Percentiles rank a stretch among this genome's conserved stretches.
These are phyloP conservation scores for Tricholoma sp. DNA, from an alignment of 768 basidiomycete species.

Conservation along the genomic window DNA sequence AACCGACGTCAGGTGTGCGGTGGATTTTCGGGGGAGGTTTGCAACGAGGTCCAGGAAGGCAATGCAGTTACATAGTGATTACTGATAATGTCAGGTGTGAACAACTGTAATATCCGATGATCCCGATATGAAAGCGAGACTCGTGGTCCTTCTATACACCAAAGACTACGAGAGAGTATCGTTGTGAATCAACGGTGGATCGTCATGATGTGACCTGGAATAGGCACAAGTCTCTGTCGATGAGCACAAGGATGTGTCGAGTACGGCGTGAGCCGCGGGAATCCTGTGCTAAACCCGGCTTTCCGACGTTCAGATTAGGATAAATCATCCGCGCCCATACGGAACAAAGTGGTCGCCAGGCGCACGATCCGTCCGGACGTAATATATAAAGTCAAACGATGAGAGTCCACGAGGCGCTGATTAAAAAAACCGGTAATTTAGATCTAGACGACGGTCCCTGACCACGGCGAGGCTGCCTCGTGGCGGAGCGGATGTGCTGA, in stretches of 20 bases:
- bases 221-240: neutral
- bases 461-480: constrained; percentile 2
- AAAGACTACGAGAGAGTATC: neutral
- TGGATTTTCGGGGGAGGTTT: neutral
- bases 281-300: neutral
- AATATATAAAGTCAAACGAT: constrained; percentile 18
- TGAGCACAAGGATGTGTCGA: neutral
- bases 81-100: neutral
- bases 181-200: neutral
- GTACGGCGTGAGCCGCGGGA: neutral
- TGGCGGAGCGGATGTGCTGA: constrained; percentile 6
- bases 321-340: neutral
- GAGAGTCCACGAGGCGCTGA: constrained; percentile 11
- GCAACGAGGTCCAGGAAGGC: neutral
- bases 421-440: constrained; percentile 5
- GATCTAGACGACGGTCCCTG: neutral
- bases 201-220: neutral
- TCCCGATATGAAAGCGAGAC: neutral
- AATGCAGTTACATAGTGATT: neutral
- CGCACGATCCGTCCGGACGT: constrained; percentile 1
- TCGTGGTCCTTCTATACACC: neutral
- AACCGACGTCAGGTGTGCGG: neutral
- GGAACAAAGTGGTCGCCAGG: neutral
- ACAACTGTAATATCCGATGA: neutral
- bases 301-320: neutral